Base-by-base conservation (phyloP, 73 alveolate genomes). In the Paramecium primaurelia region DNA sequence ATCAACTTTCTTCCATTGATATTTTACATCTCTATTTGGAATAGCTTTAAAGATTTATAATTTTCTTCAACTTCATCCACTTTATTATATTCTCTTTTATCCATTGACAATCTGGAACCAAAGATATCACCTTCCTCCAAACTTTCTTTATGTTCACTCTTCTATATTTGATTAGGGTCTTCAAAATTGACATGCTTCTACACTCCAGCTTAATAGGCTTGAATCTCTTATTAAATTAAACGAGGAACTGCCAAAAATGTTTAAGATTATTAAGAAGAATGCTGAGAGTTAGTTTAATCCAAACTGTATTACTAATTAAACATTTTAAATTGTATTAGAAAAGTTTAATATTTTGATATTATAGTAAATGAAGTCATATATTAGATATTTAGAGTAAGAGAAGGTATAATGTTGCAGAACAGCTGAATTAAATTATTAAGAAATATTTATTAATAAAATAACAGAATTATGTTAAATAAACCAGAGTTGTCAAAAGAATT, bases 201-300 rank as follows among this genome's bases (percentile, higher is more conserved):
- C 8, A 80, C 91, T 4, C 47, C 77, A 9, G 32, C 10, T 47
- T 80, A 45, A 80, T 80, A 47, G 10, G 91, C 91, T 20, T 42
- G 58, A 12, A 80, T 36, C 16, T 34, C 51, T 49, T 22, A n/a
- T 80, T 80, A 22, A n/a, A 80, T 80, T 42, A 80, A 42, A 8
- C 91, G 71, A 80, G 91, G 91, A 80, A 80, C 91, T 20, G 91
- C 58, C 58, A 80, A 47, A 80, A 80, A 80, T 80, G 91, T 80
- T 49, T 80, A 47, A 20, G 91, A 80, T 47, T 80, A 32, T 80
- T 80, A 47, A 8, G 91, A 80, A 20, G 91, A 80, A 36, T 38
- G 60, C 8, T 80, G 16, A 40, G 91, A 80, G 22, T 42, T 42
- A n/a, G 58, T 38, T 45, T 80, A 26, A 80, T 80, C 91, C 44